Evolutionary conservation across 2,329 filamentous ascomycete species (phyloP), one percentile per base, ranked within the genome.

Genomic region (Scorias spongiosa): DNA sequence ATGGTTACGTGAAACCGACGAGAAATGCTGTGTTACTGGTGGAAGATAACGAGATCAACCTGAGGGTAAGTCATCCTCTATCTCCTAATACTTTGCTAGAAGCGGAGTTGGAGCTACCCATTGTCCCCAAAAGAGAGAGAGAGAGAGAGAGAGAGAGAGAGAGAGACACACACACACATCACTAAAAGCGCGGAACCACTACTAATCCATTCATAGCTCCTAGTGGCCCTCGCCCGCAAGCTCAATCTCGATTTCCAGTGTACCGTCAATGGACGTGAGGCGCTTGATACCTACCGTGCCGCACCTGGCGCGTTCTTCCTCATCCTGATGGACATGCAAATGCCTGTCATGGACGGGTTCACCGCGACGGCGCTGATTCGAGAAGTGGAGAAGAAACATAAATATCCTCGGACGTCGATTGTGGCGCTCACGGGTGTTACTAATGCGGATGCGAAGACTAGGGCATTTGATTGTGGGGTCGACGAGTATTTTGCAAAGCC

Each of bases 251-350:
- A 42, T 2, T 52, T 51, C 45, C 40, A 45, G 2, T 40, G 15
- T 10, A 51, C 52, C 2, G 39, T 41, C 9, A 49, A 54, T 39
- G 52, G 52, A 10, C 41, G 42, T 5, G 44, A 52, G 15, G 52
- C 52, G 8, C 18, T 54, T 29, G 40, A 50, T 15, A 39, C 29
- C 11, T 52, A 42, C 39, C 46, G 3, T 44, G 44, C 42, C 10
- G 34, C 39, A 8, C 44, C 46, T 6, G 2, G 5, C 10, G 11
- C 18, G 4, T 47, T 39, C 37, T 49, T 48, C 30, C 38, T 50
- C 12, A 38, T 50, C 1, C 29, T 58, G 3, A 74, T 74, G 68
- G 70, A 62, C 39, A 52, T 62, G 11, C 50, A 46, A 9, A 62
- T 62, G 59, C 59, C 59, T 2, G 48, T 60, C 20, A 60, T 62